A percentile compares a stretch with the other conserved stretches of the same genome.
These are phyloP conservation scores for Tardiomyces blankii DNA, from an alignment of 1,139 yeast species.

Conservation along the genomic window DNA sequence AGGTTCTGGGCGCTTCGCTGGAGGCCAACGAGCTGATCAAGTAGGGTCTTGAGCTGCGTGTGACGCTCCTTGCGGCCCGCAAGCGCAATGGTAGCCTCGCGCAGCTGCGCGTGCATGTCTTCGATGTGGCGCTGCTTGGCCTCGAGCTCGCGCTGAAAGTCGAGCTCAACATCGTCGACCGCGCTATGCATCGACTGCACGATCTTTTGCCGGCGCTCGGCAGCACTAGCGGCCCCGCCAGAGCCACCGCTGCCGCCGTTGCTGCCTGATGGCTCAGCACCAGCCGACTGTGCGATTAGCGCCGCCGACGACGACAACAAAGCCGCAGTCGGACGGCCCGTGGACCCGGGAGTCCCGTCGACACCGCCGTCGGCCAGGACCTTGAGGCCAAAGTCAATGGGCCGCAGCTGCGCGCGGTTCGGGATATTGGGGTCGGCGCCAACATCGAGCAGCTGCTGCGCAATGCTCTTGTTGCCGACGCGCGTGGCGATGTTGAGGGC, in stretches of 20 bases:
- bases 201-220: slow-evolving; percentile 32
- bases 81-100: slow-evolving; percentile 36
- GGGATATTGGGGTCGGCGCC: slow-evolving; percentile 76
- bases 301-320: not conserved
- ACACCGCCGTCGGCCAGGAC: slow-evolving; percentile 1
- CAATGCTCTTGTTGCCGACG: slow-evolving; percentile 70
- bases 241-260: not conserved
- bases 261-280: not conserved
- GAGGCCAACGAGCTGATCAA: slow-evolving; percentile 33
- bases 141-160: slow-evolving; percentile 39
- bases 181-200: slow-evolving; percentile 33
- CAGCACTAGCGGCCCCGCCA: slow-evolving; percentile 2
- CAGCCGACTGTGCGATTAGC: not conserved
- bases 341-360: slow-evolving; percentile 1
- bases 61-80: slow-evolving; percentile 35
- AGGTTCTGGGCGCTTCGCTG: slow-evolving; percentile 43
- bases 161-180: slow-evolving; percentile 31
- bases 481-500: slow-evolving; percentile 65
- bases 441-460: slow-evolving; percentile 68
- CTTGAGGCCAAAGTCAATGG: slow-evolving; percentile 68
- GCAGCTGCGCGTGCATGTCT: slow-evolving; percentile 35
- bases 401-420: slow-evolving; percentile 77
- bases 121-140: slow-evolving; percentile 36
- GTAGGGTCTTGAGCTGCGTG: slow-evolving; percentile 32
- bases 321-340: slow-evolving; percentile 4